Evolutionary conservation across 1,284 basidiomycete species (phyloP).

Genomic region (Ganoderma multipileum): DNA sequence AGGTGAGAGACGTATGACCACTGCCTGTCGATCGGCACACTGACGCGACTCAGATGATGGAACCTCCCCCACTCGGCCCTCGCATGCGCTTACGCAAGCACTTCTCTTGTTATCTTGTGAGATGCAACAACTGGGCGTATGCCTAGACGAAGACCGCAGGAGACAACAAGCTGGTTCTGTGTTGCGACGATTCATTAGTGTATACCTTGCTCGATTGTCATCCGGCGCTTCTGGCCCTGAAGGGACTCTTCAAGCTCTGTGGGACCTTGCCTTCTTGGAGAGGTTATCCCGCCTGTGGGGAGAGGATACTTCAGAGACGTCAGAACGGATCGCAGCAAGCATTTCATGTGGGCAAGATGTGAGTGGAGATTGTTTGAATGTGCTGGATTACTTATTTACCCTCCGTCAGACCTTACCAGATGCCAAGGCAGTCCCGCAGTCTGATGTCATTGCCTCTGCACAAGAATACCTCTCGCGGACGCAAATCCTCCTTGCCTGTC

Average conservation of each 20-base stretch:
- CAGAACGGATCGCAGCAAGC: constrained; percentile 16
- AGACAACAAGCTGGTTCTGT: constrained; percentile 45
- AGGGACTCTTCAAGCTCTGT: constrained; percentile 23
- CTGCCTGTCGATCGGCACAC: neutral
- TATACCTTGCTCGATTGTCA: constrained; percentile 42
- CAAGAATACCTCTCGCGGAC: constrained; percentile 39
- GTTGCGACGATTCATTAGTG: constrained; percentile 49
- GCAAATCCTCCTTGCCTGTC: constrained; percentile 43
- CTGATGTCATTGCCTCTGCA: constrained; percentile 21
- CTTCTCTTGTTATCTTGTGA: constrained; percentile 60
- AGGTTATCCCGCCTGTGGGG: constrained; percentile 22
- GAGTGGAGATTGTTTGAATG: neutral
- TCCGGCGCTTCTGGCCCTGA: neutral
- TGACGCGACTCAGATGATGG: constrained; percentile 13
- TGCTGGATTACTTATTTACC: neutral
- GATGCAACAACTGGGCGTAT: constrained; percentile 59
- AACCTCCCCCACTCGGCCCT: constrained; percentile 49
- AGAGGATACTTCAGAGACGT: neutral
- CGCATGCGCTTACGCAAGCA: constrained; percentile 58
- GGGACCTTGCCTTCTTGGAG: constrained; percentile 60
- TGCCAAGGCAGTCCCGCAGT: constrained; percentile 9
- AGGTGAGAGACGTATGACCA: neutral
- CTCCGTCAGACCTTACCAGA: constrained; percentile 13
- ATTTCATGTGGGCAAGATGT: constrained; percentile 18
- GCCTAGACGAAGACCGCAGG: constrained; percentile 45